Base-by-base conservation (phyloP, 257 asterid species). In the Plantago major region DNA sequence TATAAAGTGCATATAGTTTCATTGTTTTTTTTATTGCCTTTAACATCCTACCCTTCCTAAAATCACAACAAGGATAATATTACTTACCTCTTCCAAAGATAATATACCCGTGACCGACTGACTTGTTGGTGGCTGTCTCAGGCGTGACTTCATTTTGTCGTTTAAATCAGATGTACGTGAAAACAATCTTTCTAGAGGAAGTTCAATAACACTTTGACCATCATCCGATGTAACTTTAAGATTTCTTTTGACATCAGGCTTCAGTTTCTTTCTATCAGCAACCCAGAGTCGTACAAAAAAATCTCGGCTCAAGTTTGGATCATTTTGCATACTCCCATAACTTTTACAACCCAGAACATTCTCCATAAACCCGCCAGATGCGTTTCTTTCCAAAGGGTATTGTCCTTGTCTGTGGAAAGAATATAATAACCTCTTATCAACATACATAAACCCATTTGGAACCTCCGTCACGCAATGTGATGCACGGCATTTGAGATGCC, bases 71-170 rank as follows among this genome's bases (percentile, higher is more conserved):
- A 33, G 1, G 8, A 33, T 33, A 33, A 33, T 33, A 30, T 5
- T 30, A 48, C 64, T 69, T 67, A 89, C 97, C 96, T 92, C 97
- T 77, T 89, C 97, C 42, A 73, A 56, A 50, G 97, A 89, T 50
- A 77, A 86, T 68, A 67, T 64, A 60, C 99, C 99, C 16, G 87
- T 78, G 74, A 84, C 85, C 55, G 95, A 73, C 71, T 89, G 95
- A 79, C 95, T 92, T 45, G 82, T 71, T 46, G 94, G 94, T 53
- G 95, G 89, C 69, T 92, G 96, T 71, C 77, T 79, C 61, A 75
- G 65, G 64, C 48, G 64, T 60, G 86, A 78, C 78, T 83, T 84
- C 50, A 69, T 47, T 69, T 75, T 65, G 45, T 42, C 53, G 59
- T 70, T 74, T 55, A 67, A 13, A 62, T 48, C 67, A 65, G 81